Percentiles rank a stretch among this genome's conserved stretches.
Evolutionary conservation across 345 rosid species (phyloP).

Genomic region (Schrenkiella parvula): DNA sequence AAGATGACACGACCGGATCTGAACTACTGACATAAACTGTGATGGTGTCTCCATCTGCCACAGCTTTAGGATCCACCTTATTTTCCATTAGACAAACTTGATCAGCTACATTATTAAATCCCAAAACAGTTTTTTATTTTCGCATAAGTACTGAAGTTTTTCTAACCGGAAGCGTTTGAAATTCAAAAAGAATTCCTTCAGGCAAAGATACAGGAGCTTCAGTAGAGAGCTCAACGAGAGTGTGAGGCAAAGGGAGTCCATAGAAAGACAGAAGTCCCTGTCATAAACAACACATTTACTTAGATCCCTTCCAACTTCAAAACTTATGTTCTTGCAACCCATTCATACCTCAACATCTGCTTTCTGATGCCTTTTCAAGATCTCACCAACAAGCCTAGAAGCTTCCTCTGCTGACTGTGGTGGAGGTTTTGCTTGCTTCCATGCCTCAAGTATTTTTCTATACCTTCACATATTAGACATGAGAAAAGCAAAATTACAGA

Average conservation of each 20-base stretch:
- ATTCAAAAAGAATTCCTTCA: slow-evolving; percentile 47
- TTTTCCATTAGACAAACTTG: slow-evolving; percentile 16
- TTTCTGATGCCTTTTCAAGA: slow-evolving; percentile 53
- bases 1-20: slow-evolving; percentile 56
- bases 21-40: slow-evolving; percentile 59
- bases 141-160: neutral
- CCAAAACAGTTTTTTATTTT: neutral
- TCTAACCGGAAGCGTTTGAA: slow-evolving; percentile 74
- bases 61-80: slow-evolving; percentile 70
- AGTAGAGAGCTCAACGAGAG: slow-evolving; percentile 31
- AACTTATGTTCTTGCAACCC: neutral
- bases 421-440: slow-evolving; percentile 82
- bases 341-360: slow-evolving; percentile 78
- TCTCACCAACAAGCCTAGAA: slow-evolving; percentile 52
- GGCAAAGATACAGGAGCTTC: slow-evolving; percentile 53
- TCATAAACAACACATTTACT: neutral
- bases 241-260: slow-evolving; percentile 67
- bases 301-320: neutral
- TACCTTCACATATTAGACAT: slow-evolving; percentile 46
- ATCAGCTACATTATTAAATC: neutral
- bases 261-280: slow-evolving; percentile 79
- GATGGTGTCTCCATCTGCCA: slow-evolving; percentile 84
- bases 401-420: slow-evolving; percentile 75
- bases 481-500: neutral
- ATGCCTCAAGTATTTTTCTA: slow-evolving; percentile 67